A percentile compares a stretch with the other conserved stretches of the same genome.
phyloP scores from a whole-genome alignment of 345 rosid species.

The Raphanus sativus region DNA sequence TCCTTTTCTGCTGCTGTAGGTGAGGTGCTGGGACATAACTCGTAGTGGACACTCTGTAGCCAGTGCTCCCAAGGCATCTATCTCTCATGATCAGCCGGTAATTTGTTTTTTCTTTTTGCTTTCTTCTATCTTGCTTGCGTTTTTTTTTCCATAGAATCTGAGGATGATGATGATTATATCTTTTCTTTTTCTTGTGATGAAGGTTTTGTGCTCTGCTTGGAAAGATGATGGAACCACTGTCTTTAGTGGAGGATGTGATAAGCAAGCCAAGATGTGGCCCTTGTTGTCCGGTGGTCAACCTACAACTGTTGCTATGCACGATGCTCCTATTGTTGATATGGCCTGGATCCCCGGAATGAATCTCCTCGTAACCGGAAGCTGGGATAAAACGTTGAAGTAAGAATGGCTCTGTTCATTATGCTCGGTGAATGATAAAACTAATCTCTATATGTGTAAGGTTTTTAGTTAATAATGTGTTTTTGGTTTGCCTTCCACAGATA shows the following conservation, averaged over 20 bases:
- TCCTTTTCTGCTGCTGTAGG: constrained; percentile 46
- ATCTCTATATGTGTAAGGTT: not conserved
- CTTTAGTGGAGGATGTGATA: constrained; percentile 94
- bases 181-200: constrained; percentile 5
- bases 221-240: constrained; percentile 98
- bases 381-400: constrained; percentile 95
- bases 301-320: constrained; percentile 88
- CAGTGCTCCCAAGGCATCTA: constrained; percentile 79
- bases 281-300: constrained; percentile 80
- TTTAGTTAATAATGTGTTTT: not conserved
- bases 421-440: not conserved
- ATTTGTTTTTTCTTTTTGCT: not conserved
- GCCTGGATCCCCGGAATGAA: constrained; percentile 97
- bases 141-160: not conserved
- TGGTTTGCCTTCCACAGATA: constrained; percentile 54
- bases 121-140: not conserved
- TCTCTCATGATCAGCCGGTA: constrained; percentile 96
- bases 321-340: constrained; percentile 72
- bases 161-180: not conserved
- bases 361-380: constrained; percentile 82
- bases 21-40: constrained; percentile 90
- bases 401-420: not conserved
- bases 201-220: constrained; percentile 96
- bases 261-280: constrained; percentile 99
- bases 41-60: constrained; percentile 53